Base-by-base conservation (phyloP, 805 yeast species). In the Barnettozyma wickerhamii region DNA sequence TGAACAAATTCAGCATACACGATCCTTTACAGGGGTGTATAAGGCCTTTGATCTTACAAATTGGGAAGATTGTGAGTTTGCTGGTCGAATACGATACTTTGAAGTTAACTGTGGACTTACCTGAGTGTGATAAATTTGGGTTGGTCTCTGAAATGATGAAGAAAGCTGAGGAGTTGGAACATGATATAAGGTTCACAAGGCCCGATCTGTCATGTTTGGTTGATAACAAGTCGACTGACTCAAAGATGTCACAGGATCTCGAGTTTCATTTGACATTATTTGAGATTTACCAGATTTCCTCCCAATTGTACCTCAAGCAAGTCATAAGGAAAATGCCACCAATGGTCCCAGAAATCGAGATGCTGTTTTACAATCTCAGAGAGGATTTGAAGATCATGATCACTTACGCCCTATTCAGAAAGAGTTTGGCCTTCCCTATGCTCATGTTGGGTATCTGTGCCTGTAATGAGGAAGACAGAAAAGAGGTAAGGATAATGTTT, bases 251-350 rank as follows among this genome's bases (percentile, higher is more conserved):
- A 4, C 60, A 62, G 15, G 82, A 79, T 37, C 52, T 78, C 30
- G 83, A 79, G 53, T 60, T 70, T 44, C 84, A 79, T 53, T 59
- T 79, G 34, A 77, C 84, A 0, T 52, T 77, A 23, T 79, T 78
- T 51, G 84, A 79, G 51, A 71, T 77, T 9, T 75, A 70, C 48
- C 83, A 79, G 56, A 50, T 77, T 10, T 66, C 79, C 20, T 69
- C 77, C 7, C 74, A 70, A 48, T 59, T 79, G 30, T 79, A 75
- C 49, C 55, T 79, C 26, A 62, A 76, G 33, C 83, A 76, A 50
- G 67, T 81, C 0, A 71, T 77, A 5, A 52, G 71, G 55, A 65
- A 68, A 46, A 55, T 70, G 44, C 77, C 75, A 45, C 75, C 84
- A 3, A 63, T 76, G 6, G 65, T 72, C 30, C 55, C 79, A 23